phyloP scores from a whole-genome alignment of 805 yeast species.

The Candida montana region DNA sequence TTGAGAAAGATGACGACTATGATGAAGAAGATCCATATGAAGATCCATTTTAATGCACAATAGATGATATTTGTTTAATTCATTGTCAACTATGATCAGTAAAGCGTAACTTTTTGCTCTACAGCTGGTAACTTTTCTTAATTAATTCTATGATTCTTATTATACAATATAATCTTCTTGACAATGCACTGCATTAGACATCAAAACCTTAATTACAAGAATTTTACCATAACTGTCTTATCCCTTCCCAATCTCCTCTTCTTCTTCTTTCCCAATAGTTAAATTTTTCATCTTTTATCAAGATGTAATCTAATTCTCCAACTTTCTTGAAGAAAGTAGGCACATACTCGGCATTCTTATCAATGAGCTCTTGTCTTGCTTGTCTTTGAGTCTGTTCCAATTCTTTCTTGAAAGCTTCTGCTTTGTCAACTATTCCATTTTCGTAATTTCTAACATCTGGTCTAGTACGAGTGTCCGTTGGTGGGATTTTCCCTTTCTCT shows the following conservation, averaged over 20 bases:
- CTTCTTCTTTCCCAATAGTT: slow-evolving; percentile 78
- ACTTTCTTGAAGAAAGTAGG: slow-evolving; percentile 58
- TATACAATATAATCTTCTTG: background rate
- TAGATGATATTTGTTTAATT: too few relatives aligned
- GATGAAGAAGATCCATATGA: slow-evolving; percentile 98
- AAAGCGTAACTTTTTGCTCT: too few relatives aligned
- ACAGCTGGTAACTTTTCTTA: too few relatives aligned
- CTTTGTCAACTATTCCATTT: slow-evolving; percentile 58
- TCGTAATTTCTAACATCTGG: slow-evolving; percentile 81
- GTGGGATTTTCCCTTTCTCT: slow-evolving; percentile 62
- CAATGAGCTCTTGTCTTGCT: slow-evolving; percentile 57
- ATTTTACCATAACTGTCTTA: slow-evolving; percentile 50
- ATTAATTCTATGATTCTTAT: background rate
- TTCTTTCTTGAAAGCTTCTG: slow-evolving; percentile 62
- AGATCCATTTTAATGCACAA: slow-evolving; percentile 74
- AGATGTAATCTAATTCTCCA: slow-evolving; percentile 44
- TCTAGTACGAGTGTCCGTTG: slow-evolving; percentile 84
- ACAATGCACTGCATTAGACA: background rate
- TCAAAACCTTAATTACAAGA: too few relatives aligned
- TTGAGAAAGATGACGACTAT: slow-evolving; percentile 94
- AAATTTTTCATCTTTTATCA: slow-evolving; percentile 42
- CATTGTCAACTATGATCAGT: too few relatives aligned
- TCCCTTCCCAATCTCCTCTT: slow-evolving; percentile 53
- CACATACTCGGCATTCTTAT: slow-evolving; percentile 35
- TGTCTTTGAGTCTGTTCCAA: slow-evolving; percentile 79